Percentiles rank a stretch among this genome's conserved stretches.
Evolutionary conservation across 306 rosid species (phyloP).

Genomic region (Cyamopsis tetragonoloba): DNA sequence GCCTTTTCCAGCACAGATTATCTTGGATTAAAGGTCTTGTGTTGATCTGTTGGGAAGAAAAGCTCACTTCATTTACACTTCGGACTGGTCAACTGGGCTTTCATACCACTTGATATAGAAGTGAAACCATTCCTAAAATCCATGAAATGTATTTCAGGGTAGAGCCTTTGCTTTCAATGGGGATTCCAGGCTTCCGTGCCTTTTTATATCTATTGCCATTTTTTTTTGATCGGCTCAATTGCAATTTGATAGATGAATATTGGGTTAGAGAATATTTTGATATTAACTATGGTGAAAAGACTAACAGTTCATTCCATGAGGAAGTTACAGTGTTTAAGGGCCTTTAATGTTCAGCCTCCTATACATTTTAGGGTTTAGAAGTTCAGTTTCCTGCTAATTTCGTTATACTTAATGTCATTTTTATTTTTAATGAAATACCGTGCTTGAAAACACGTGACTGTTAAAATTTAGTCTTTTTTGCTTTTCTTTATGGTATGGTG

Average conservation of each 20-base stretch:
- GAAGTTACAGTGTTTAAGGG: background rate
- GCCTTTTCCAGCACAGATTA: background rate
- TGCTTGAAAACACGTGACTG: background rate
- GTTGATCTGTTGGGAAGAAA: conserved; percentile 13
- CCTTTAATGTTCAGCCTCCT: background rate
- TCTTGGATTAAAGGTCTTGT: background rate
- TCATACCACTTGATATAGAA: background rate
- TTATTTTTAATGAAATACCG: conserved; percentile 19
- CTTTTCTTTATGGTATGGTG: conserved; percentile 10
- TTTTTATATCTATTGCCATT: background rate
- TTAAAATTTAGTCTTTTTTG: background rate
- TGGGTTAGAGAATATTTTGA: conserved; percentile 3
- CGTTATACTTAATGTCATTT: background rate
- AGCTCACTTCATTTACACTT: background rate
- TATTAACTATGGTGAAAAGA: conserved; percentile 11
- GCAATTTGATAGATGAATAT: conserved; percentile 7
- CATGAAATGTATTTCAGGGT: background rate
- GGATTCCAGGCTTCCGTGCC: background rate
- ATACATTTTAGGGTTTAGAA: conserved; percentile 3
- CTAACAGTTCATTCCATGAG: conserved; percentile 5
- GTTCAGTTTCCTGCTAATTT: background rate
- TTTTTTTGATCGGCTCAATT: too few relatives aligned
- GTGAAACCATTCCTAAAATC: conserved; percentile 1
- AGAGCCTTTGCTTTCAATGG: background rate
- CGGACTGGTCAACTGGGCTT: background rate